Percentiles rank a stretch among this genome's conserved stretches.
Evolutionary conservation across 2,329 filamentous ascomycete genomes (phyloP).

Genomic region (Scedosporium apiospermum): DNA sequence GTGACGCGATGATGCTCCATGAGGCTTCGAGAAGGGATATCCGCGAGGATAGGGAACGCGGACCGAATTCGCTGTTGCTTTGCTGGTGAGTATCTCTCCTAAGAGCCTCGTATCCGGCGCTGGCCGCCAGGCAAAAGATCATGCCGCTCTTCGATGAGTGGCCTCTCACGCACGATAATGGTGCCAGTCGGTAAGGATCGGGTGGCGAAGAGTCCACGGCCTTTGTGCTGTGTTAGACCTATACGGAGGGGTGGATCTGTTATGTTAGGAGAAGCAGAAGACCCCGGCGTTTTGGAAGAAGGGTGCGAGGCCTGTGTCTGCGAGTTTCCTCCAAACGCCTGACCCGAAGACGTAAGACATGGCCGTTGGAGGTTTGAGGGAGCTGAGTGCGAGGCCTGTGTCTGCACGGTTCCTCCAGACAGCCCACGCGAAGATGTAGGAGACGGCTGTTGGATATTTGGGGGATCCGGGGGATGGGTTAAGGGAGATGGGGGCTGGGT

Average conservation of each 20-base stretch:
- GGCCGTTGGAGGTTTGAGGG: too few species aligned
- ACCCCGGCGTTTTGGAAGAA: neutral
- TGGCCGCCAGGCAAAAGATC: slow-evolving; percentile 8
- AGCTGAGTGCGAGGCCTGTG: too few species aligned
- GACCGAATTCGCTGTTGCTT: slow-evolving; percentile 1
- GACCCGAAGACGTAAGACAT: neutral
- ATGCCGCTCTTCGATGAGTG: slow-evolving; percentile 17
- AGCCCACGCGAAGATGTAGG: too few species aligned
- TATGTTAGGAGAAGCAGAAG: neutral
- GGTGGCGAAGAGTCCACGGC: neutral
- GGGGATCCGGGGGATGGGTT: too few species aligned
- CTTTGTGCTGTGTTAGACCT: neutral
- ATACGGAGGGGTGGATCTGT: neutral
- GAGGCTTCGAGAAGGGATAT: neutral
- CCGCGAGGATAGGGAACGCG: neutral
- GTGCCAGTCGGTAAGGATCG: neutral
- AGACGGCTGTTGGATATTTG: too few species aligned
- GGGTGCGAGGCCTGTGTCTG: neutral
- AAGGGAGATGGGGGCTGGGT: too few species aligned
- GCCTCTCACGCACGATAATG: slow-evolving; percentile 12
- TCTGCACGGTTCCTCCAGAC: too few species aligned
- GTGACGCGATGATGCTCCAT: neutral
- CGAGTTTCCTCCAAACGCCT: neutral
- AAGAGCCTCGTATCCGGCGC: neutral
- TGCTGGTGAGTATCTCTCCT: slow-evolving; percentile 1